Percentiles rank a stretch among this genome's conserved stretches.
Conservation (phyloP, 2,329 filamentous ascomycete genomes). For the Trichoderma gracile region DNA sequence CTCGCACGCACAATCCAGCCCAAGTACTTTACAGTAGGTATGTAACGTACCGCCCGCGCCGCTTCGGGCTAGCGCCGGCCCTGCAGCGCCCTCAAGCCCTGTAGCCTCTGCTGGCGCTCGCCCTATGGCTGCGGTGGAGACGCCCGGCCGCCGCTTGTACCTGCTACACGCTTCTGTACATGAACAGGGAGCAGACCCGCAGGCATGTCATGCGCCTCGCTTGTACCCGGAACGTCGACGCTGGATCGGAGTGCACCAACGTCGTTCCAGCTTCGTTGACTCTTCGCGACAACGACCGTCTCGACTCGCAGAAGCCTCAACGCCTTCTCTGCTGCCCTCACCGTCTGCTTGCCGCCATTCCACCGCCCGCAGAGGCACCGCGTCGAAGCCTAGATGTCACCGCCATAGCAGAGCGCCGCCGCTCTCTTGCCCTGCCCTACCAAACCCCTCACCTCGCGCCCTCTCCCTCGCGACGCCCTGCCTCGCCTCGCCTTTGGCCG, state of each 20-base stretch:
- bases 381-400: slow-evolving; percentile 34
- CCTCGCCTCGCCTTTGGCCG: slow-evolving; percentile 19
- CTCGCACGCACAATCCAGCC: background rate
- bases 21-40: slow-evolving; percentile 18
- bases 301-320: background rate
- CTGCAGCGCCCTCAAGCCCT: slow-evolving; percentile 21
- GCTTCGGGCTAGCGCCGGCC: slow-evolving; percentile 20
- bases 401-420: slow-evolving; percentile 40
- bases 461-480: slow-evolving; percentile 8
- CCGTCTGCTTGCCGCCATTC: background rate
- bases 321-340: background rate
- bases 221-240: slow-evolving; percentile 24
- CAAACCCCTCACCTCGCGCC: slow-evolving; percentile 25
- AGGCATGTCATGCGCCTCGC: slow-evolving; percentile 24
- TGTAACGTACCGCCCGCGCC: slow-evolving; percentile 26
- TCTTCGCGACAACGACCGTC: slow-evolving; percentile 14
- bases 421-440: slow-evolving; percentile 26
- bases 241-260: slow-evolving; percentile 13
- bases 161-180: slow-evolving; percentile 16
- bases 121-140: slow-evolving; percentile 22
- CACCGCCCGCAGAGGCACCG: slow-evolving; percentile 7
- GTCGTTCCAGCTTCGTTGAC: slow-evolving; percentile 8
- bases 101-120: background rate
- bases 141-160: slow-evolving; percentile 6
- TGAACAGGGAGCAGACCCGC: slow-evolving; percentile 9